Evolutionary conservation across 2,329 filamentous ascomycete species (phyloP).

Genomic region (Onygena corvina): DNA sequence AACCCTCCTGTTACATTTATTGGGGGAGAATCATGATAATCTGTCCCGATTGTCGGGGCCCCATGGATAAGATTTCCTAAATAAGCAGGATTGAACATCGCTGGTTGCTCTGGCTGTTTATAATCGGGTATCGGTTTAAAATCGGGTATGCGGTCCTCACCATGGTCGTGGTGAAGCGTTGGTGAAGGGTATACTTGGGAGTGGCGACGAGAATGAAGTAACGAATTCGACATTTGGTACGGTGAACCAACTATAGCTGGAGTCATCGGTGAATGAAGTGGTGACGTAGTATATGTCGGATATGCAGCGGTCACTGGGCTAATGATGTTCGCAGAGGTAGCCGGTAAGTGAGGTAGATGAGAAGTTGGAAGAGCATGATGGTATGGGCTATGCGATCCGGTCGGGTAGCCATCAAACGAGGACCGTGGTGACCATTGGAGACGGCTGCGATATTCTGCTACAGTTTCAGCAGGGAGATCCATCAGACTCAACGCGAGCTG

Average conservation of each 20-base stretch:
- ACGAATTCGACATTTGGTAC: constrained; percentile 23
- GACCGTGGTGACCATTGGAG: constrained; percentile 48
- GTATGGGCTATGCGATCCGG: constrained; percentile 28
- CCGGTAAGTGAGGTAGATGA: constrained; percentile 21
- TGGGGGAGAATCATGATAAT: constrained; percentile 24
- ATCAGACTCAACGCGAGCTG: constrained; percentile 55
- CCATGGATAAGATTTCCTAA: constrained; percentile 26
- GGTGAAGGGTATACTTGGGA: constrained; percentile 29
- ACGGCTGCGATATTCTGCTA: constrained; percentile 55
- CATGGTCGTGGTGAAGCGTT: constrained; percentile 25
- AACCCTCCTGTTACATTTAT: constrained; percentile 25
- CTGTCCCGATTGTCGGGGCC: constrained; percentile 21
- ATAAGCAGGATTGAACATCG: constrained; percentile 30
- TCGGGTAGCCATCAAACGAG: constrained; percentile 29
- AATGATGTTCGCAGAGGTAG: constrained; percentile 21
- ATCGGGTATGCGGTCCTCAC: constrained; percentile 25
- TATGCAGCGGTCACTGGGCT: constrained; percentile 26
- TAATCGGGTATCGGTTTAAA: constrained; percentile 21
- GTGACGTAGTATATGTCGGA: constrained; percentile 30
- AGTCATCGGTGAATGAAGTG: constrained; percentile 30
- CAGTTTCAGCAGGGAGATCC: constrained; percentile 59
- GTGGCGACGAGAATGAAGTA: constrained; percentile 25
- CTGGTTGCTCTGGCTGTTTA: constrained; percentile 25
- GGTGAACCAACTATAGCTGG: constrained; percentile 29
- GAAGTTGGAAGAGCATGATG: constrained; percentile 24